Conservation (phyloP, 2,329 filamentous ascomycete species). For the Epichloe aotearoae region DNA sequence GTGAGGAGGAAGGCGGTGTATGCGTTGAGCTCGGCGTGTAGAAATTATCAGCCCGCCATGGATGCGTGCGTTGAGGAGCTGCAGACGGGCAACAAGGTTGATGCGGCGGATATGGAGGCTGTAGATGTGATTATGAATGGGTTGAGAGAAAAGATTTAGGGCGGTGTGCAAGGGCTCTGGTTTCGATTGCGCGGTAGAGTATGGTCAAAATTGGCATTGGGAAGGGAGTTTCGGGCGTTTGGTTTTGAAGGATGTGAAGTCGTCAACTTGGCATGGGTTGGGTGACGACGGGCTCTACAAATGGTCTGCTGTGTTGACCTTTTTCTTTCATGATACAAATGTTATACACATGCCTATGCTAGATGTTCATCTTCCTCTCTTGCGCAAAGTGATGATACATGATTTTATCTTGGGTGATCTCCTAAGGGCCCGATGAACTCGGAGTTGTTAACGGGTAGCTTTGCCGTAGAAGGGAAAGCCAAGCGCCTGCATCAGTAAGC, state of each 20-base stretch:
- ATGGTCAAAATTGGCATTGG: constrained; percentile 12
- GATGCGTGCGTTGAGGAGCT: constrained; percentile 53
- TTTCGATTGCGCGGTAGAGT: no score
- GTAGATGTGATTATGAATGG: constrained; percentile 62
- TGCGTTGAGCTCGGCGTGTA: constrained; percentile 70
- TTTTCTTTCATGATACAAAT: constrained; percentile 17
- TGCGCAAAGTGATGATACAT: background rate
- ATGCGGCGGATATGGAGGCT: constrained; percentile 77
- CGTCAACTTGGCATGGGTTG: background rate
- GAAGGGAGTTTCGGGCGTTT: constrained; percentile 21
- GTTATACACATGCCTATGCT: constrained; percentile 20
- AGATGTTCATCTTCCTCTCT: background rate
- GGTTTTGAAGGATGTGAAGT: constrained; percentile 4
- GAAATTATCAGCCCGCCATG: constrained; percentile 82
- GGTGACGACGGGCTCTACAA: background rate
- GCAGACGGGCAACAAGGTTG: constrained; percentile 47
- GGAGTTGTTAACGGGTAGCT: constrained; percentile 26
- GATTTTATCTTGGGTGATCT: background rate
- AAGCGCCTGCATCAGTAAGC: constrained; percentile 45
- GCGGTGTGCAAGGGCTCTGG: constrained; percentile 6
- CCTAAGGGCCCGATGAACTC: background rate
- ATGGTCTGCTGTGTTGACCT: background rate
- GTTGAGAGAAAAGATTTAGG: constrained; percentile 42
- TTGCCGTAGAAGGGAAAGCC: constrained; percentile 66
- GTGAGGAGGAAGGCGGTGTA: constrained; percentile 81